Evolutionary conservation across 805 yeast genomes (phyloP).

Genomic region (Saccharomyces mikatae): DNA sequence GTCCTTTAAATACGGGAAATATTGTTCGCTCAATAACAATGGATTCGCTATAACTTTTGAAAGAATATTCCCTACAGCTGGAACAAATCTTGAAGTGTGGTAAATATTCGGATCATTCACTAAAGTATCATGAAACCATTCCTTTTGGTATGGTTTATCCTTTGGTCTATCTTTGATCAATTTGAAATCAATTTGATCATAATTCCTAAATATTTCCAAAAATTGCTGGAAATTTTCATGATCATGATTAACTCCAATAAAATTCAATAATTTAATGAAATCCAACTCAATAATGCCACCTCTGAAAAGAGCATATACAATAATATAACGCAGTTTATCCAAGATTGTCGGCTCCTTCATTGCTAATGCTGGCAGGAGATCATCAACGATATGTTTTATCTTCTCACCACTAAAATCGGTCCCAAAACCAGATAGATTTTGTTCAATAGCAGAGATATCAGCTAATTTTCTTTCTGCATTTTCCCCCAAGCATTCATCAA

Average conservation of each 20-base stretch:
- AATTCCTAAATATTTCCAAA: constrained; percentile 48
- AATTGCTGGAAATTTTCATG: constrained; percentile 36
- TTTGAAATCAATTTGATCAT: constrained; percentile 51
- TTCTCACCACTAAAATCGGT: constrained; percentile 58
- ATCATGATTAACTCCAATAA: constrained; percentile 36
- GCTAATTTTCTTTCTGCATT: constrained; percentile 54
- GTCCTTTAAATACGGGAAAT: constrained; percentile 69
- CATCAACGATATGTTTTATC: constrained; percentile 51
- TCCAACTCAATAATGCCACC: constrained; percentile 76
- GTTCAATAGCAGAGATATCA: constrained; percentile 79
- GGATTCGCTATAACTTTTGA: constrained; percentile 43
- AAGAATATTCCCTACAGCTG: constrained; percentile 56
- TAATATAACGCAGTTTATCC: constrained; percentile 68
- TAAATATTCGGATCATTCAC: constrained; percentile 33
- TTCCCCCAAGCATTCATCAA: constrained; percentile 55
- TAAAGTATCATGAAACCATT: constrained; percentile 46
- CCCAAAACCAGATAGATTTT: constrained; percentile 69
- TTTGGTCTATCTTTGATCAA: constrained; percentile 38
- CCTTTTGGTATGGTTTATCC: constrained; percentile 39
- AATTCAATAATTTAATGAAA: constrained; percentile 58
- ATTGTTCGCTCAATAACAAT: constrained; percentile 41
- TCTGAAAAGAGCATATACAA: constrained; percentile 69
- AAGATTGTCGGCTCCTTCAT: constrained; percentile 42
- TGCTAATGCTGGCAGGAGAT: constrained; percentile 47
- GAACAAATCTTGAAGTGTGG: constrained; percentile 64